Evolutionary conservation across 768 basidiomycete species (phyloP).

Genomic region (Leccinum olivaceopallidum): DNA sequence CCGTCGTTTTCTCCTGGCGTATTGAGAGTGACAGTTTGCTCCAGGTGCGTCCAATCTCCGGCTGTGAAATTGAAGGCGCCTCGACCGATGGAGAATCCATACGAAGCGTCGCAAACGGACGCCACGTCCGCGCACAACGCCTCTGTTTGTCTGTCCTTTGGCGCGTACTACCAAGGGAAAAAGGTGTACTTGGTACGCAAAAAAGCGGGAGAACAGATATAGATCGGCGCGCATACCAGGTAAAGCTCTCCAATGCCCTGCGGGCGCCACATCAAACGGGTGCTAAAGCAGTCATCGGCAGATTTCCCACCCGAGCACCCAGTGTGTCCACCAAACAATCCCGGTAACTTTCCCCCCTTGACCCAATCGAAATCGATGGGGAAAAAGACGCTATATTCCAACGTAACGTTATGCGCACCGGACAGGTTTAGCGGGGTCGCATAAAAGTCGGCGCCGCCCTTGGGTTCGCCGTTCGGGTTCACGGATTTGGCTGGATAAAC

Average conservation of each 20-base stretch:
- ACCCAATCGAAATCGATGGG: conserved; percentile 75
- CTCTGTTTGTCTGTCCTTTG: conserved; percentile 65
- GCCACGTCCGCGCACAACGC: conserved; percentile 56
- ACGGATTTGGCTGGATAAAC: conserved; percentile 68
- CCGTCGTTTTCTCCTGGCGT: conserved; percentile 74
- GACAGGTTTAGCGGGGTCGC: conserved; percentile 47
- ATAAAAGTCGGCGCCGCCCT: conserved; percentile 76
- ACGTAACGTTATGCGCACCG: conserved; percentile 50
- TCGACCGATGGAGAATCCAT: conserved; percentile 76
- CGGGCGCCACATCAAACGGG: conserved; percentile 79
- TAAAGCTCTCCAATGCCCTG: conserved; percentile 75
- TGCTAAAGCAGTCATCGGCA: conserved; percentile 80
- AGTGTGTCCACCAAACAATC: conserved; percentile 68
- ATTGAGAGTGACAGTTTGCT: conserved; percentile 72
- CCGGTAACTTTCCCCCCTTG: conserved; percentile 82
- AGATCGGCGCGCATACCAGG: conserved; percentile 45
- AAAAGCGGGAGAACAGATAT: neutral
- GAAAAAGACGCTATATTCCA: conserved; percentile 78
- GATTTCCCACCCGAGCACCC: conserved; percentile 73
- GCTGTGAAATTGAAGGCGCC: conserved; percentile 62
- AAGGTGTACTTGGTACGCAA: neutral
- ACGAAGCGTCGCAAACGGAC: conserved; percentile 63
- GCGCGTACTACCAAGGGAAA: conserved; percentile 57
- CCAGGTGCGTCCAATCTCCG: conserved; percentile 71
- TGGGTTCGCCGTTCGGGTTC: conserved; percentile 61